phyloP scores from a whole-genome alignment of 306 rosid species.

The Cucumis melo region DNA sequence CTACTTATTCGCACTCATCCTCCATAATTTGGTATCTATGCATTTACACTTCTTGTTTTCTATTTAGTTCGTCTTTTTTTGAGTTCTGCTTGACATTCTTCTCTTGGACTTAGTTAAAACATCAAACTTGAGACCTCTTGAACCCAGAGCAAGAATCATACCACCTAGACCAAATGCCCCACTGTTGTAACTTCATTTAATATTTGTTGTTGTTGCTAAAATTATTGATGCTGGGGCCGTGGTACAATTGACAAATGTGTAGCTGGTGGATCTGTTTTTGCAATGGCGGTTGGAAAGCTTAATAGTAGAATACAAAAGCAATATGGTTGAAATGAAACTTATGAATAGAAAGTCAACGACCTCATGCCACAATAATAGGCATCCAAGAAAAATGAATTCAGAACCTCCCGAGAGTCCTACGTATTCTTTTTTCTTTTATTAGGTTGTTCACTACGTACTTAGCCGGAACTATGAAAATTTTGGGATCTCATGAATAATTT shows the following conservation, averaged over 20 bases:
- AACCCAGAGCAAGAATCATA: slow-evolving; percentile 1
- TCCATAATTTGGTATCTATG: background rate
- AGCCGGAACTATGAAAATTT: background rate
- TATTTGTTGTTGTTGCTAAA: background rate
- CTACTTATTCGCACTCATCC: background rate
- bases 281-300: background rate
- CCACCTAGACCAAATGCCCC: slow-evolving; percentile 7
- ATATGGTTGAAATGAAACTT: background rate
- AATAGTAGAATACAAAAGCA: background rate
- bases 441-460: too few relatives aligned
- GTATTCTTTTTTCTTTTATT: too few relatives aligned
- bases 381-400: background rate
- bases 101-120: background rate
- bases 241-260: too few relatives aligned
- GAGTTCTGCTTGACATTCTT: background rate
- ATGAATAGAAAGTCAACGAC: background rate
- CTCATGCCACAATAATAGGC: background rate
- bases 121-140: background rate
- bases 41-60: background rate
- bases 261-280: background rate
- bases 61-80: background rate
- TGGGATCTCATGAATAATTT: background rate
- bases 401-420: background rate
- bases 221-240: background rate
- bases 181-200: background rate